A percentile compares a stretch with the other conserved stretches of the same genome.
phyloP scores from a whole-genome alignment of 805 yeast genomes.

The Tetrapisispora pingtungensis region DNA sequence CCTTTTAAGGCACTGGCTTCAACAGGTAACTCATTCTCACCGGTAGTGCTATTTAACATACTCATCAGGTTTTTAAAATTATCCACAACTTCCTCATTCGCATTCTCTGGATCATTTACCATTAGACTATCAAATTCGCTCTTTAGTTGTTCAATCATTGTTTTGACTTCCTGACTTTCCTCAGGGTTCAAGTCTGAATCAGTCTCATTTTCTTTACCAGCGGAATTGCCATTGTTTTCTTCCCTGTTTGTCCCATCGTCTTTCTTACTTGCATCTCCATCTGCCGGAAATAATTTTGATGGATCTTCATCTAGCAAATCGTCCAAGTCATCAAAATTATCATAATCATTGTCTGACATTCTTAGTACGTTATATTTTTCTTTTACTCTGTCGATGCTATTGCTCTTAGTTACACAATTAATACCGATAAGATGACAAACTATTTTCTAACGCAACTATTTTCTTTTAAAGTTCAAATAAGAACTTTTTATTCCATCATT shows the following conservation, averaged over 20 bases:
- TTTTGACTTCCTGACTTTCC: slow-evolving; percentile 27
- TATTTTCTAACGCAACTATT: too few relatives aligned
- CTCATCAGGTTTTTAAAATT: slow-evolving; percentile 17
- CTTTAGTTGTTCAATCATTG: slow-evolving; percentile 20
- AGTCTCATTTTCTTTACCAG: slow-evolving; percentile 10
- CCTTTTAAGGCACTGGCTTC: background rate
- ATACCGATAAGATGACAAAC: too few relatives aligned
- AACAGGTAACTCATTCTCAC: background rate
- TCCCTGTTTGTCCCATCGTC: slow-evolving; percentile 23
- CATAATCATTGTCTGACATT: slow-evolving; percentile 39
- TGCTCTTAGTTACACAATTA: too few relatives aligned
- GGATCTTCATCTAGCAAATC: slow-evolving; percentile 74
- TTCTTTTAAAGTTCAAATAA: too few relatives aligned
- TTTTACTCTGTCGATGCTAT: too few relatives aligned
- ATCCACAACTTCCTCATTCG: slow-evolving; percentile 38
- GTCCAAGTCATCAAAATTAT: slow-evolving; percentile 72
- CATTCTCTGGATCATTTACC: slow-evolving; percentile 30
- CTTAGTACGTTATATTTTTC: background rate
- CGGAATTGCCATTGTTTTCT: slow-evolving; percentile 32
- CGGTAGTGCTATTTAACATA: background rate
- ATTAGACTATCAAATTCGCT: slow-evolving; percentile 19
- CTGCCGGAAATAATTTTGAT: slow-evolving; percentile 17
- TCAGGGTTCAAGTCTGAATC: slow-evolving; percentile 6
- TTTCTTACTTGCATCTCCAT: background rate
- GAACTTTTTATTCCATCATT: too few relatives aligned